Evolutionary conservation across 1,284 basidiomycete species (phyloP), one percentile per base, ranked within the genome.

Genomic region (Boletellus deceptivus): DNA sequence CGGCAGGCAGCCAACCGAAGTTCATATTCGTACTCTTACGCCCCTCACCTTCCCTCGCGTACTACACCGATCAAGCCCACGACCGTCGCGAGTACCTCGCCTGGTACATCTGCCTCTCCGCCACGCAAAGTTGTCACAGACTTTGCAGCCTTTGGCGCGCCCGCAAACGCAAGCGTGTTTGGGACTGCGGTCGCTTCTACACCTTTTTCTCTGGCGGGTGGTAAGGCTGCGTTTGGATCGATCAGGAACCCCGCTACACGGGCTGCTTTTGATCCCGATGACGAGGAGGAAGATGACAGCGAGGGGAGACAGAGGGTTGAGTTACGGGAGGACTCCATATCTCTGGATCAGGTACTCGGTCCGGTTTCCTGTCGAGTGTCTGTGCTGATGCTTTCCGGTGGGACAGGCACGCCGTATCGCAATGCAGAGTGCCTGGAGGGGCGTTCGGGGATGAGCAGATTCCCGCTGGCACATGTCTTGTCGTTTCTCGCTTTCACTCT

Each of bases 101-200:
- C 53, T 2, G 53, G 49, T n/a, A 65, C 71, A 42, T 69, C 79
- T 4, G 67, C 71, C 17, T 84, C 81, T 31, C 88, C 91, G 1
- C 82, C 89, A 10, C 86, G 93, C 58, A 90, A 88, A 61, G 89
- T 96, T 17, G 84, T 95, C 17, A 83, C 83, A 22, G 89, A 93
- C 61, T 97, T 97, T 71, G 90, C 91, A 43, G 78, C 92, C 0
- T 97, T 97, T 64, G 89, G 90, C n/a, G 88, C 88, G 8, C 78
- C 85, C 2, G 77, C 82, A 52, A 80, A 77, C 16, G 78, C 82
- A 2, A 89, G 86, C 59, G 87, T 91, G 27, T 91, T 90, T 59
- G 84, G 84, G 24, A 91, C 89, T 2, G 86, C 86, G 13, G 89
- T 93, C 8, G 82, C 84, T 20, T 75, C 81, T 6, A 82, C 85